These are phyloP conservation scores for Physcia stellaris DNA, from an alignment of 495 filamentous ascomycete species.

Conservation along the genomic window DNA sequence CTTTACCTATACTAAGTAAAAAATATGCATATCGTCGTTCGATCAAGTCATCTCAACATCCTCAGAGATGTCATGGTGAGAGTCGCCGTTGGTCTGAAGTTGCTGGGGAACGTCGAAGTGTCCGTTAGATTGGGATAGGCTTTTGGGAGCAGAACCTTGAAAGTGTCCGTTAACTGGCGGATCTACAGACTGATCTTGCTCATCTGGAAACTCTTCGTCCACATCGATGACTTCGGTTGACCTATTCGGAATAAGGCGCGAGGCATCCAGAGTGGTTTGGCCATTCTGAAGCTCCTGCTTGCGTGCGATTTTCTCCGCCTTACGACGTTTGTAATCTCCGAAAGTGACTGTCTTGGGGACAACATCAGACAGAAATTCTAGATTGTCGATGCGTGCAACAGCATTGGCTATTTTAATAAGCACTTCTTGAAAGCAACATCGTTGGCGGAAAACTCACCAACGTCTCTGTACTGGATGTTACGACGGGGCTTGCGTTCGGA, in stretches of 20 bases:
- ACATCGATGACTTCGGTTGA: slow-evolving; percentile 5
- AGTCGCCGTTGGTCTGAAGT: too few relatives aligned
- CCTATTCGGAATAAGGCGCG: slow-evolving; percentile 24
- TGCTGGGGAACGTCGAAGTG: too few relatives aligned
- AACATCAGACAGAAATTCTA: slow-evolving; percentile 88
- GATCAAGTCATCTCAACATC: neutral
- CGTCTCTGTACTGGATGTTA: slow-evolving; percentile 91
- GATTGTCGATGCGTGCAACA: slow-evolving; percentile 78
- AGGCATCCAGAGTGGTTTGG: slow-evolving; percentile 38
- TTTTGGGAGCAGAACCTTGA: too few relatives aligned
- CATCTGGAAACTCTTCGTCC: too few relatives aligned
- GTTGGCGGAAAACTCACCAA: slow-evolving; percentile 38
- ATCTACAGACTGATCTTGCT: too few relatives aligned
- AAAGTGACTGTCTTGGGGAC: slow-evolving; percentile 74
- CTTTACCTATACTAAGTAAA: too few relatives aligned
- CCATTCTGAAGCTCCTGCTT: slow-evolving; percentile 33
- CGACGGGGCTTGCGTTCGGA: slow-evolving; percentile 81
- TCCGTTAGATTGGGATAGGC: too few relatives aligned
- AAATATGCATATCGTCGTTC: neutral
- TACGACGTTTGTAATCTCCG: slow-evolving; percentile 61
- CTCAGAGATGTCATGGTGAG: neutral
- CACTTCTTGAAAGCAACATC: neutral
- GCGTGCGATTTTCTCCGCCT: slow-evolving; percentile 33
- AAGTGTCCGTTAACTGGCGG: too few relatives aligned
- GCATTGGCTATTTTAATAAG: slow-evolving; percentile 48